These are phyloP conservation scores for Moricandia arvensis DNA, from an alignment of 345 rosid genomes.

Conservation along the genomic window DNA sequence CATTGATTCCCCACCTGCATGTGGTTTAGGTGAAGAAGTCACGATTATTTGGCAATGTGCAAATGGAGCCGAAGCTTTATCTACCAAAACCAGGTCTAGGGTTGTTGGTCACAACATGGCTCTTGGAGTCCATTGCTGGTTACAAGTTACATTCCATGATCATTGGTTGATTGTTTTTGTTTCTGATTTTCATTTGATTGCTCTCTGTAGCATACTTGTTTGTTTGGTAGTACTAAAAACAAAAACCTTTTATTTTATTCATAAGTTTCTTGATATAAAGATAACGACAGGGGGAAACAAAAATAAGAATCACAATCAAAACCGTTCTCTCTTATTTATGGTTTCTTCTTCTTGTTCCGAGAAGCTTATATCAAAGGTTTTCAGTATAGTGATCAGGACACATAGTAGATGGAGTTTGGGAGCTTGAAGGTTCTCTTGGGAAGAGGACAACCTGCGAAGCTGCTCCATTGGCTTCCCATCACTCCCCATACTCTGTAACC, in stretches of 20 bases:
- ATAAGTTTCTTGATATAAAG: background rate
- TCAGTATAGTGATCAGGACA: constrained; percentile 28
- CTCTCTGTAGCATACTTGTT: background rate
- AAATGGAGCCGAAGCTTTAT: no score
- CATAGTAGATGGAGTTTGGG: constrained; percentile 76
- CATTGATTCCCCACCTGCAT: no score
- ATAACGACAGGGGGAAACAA: background rate
- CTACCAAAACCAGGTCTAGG: no score
- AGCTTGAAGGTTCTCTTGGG: constrained; percentile 83
- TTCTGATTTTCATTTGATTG: no score
- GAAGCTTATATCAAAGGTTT: constrained; percentile 15
- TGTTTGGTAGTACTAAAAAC: background rate
- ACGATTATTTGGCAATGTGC: no score
- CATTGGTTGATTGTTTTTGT: no score
- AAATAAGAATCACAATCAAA: constrained; percentile 16
- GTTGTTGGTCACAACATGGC: no score
- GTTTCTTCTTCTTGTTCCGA: background rate
- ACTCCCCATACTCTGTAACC: constrained; percentile 84
- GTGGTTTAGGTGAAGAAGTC: no score
- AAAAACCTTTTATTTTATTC: background rate
- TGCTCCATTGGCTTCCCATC: constrained; percentile 83
- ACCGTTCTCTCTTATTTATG: background rate
- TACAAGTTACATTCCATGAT: no score
- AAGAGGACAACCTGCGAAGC: constrained; percentile 60
- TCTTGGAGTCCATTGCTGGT: no score